Evolutionary conservation across 441 rosid species (phyloP).

Genomic region (Codiaeum variegatum): DNA sequence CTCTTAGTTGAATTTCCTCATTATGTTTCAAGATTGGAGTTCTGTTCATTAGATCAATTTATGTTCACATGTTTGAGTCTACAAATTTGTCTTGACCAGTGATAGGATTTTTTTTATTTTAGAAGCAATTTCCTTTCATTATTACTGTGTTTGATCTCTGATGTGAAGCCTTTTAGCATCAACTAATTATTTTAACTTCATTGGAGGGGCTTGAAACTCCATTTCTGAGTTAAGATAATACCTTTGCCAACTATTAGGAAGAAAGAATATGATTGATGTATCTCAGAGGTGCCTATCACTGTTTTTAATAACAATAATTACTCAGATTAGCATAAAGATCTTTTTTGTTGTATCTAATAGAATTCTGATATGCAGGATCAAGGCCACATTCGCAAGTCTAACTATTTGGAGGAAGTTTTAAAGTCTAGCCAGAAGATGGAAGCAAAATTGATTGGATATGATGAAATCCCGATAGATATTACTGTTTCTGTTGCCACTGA

Average conservation of each 20-base stretch:
- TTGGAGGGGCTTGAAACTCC: slow-evolving; percentile 4
- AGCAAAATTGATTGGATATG: slow-evolving; percentile 76
- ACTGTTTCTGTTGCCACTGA: slow-evolving; percentile 26
- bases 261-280: neutral
- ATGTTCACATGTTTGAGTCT: neutral
- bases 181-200: neutral
- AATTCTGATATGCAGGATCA: slow-evolving; percentile 44
- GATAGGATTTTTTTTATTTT: neutral
- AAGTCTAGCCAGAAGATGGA: slow-evolving; percentile 47
- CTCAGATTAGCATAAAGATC: neutral
- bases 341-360: slow-evolving; percentile 18
- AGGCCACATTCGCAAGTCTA: slow-evolving; percentile 47
- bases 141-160: neutral
- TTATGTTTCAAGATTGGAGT: neutral
- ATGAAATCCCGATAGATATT: slow-evolving; percentile 66
- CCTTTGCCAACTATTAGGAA: neutral
- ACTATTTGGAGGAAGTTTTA: slow-evolving; percentile 58
- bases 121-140: neutral
- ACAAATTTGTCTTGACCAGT: neutral
- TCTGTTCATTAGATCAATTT: neutral
- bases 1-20: neutral
- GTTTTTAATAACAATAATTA: neutral
- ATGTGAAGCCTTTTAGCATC: neutral
- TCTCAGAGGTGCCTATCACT: neutral
- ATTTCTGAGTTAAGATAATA: neutral